Conservation (phyloP, 495 filamentous ascomycete genomes). For the Penicillium arizonense region DNA sequence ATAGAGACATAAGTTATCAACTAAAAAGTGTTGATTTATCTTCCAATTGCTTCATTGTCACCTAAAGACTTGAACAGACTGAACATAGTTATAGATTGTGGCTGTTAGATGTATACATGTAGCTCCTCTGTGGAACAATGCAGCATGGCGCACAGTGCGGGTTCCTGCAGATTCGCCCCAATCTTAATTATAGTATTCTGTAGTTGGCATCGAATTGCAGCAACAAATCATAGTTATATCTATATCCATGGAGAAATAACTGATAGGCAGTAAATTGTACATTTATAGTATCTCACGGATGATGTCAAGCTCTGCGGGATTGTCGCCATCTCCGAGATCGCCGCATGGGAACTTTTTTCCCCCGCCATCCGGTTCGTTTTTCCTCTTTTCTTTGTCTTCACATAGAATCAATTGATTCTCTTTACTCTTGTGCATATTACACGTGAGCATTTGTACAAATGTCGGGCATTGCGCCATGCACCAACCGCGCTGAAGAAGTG, state of each 20-base stretch:
- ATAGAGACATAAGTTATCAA: neutral
- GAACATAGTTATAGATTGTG: neutral
- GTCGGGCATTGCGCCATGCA: slow-evolving; percentile 19
- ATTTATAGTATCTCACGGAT: slow-evolving; percentile 5
- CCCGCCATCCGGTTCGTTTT: neutral
- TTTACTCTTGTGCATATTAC: neutral
- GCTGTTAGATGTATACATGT: too few species aligned
- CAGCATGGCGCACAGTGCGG: neutral
- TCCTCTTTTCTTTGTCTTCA: neutral
- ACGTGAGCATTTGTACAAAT: slow-evolving; percentile 15
- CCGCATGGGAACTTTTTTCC: slow-evolving; percentile 20
- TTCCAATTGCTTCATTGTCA: too few species aligned
- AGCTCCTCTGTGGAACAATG: too few species aligned
- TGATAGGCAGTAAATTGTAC: too few species aligned
- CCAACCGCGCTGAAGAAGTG: slow-evolving; percentile 43
- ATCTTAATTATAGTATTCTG: neutral
- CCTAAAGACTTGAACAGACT: neutral
- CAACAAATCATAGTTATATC: too few species aligned
- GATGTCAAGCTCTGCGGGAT: slow-evolving; percentile 31
- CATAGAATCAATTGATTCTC: neutral
- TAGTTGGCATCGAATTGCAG: neutral
- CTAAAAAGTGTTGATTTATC: slow-evolving; percentile 3
- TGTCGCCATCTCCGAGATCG: slow-evolving; percentile 31
- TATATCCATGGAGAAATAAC: too few species aligned
- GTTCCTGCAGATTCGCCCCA: slow-evolving; percentile 4